phyloP scores from a whole-genome alignment of 2,329 filamentous ascomycete species.

The Hypomyces rosellus region DNA sequence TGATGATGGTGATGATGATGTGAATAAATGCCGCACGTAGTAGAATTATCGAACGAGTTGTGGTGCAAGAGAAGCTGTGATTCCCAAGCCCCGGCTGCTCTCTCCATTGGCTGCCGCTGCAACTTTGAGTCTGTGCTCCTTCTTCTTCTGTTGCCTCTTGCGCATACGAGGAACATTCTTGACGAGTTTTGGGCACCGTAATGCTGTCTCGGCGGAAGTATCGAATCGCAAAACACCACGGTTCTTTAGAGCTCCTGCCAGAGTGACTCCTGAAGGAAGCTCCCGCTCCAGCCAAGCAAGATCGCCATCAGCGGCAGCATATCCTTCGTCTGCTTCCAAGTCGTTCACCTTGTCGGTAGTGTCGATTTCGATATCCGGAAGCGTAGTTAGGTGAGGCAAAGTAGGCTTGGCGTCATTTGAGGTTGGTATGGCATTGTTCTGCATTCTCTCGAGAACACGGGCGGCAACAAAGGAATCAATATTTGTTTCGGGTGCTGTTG shows the following conservation, averaged over 20 bases:
- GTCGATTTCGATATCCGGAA: slow-evolving; percentile 3
- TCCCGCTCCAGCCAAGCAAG: slow-evolving; percentile 20
- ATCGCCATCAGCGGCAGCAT: slow-evolving; percentile 20
- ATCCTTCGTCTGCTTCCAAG: slow-evolving; percentile 25
- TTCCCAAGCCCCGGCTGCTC: background rate
- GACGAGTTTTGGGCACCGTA: slow-evolving; percentile 15
- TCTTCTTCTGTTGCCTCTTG: slow-evolving; percentile 13
- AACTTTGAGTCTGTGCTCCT: slow-evolving; percentile 7
- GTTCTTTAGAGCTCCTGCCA: slow-evolving; percentile 14
- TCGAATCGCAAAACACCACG: slow-evolving; percentile 12
- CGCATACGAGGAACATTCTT: slow-evolving; percentile 19
- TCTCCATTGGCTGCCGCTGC: slow-evolving; percentile 1
- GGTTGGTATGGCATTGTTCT: background rate
- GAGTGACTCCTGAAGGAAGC: slow-evolving; percentile 6
- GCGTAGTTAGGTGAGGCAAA: background rate
- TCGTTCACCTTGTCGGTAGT: slow-evolving; percentile 1
- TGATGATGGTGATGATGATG: background rate
- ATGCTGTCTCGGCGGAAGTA: slow-evolving; percentile 15
- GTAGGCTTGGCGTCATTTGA: background rate
- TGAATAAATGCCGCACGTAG: background rate
- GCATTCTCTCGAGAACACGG: slow-evolving; percentile 6
- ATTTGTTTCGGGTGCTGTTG: background rate
- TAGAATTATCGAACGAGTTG: background rate
- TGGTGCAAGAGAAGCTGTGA: background rate
- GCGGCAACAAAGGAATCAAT: slow-evolving; percentile 3